Evolutionary conservation across 2,329 filamentous ascomycete species (phyloP), one percentile per base, ranked within the genome.

Genomic region (Aspergillus caelatus): DNA sequence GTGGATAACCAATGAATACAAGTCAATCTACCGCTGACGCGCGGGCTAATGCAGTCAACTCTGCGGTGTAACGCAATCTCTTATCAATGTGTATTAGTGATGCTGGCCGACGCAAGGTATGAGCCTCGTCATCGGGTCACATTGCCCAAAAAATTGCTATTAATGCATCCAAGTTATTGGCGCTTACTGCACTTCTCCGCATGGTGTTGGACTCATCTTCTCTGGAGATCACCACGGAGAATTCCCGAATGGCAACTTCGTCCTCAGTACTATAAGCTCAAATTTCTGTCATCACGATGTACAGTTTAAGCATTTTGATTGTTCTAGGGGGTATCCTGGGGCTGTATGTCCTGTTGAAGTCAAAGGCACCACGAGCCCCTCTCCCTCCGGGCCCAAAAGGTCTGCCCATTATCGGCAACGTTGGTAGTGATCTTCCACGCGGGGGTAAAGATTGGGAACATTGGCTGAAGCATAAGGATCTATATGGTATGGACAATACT

Each of bases 361-460:
- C 48, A 21, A 52, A 23, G 28, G n/a, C 48, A 7, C 10, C 19
- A n/a, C 26, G n/a, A 30, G 26, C 26, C 8, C 48, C 16, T n/a
- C 48, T 39, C 14, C 84, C 83, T 0, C 84, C 83, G 1, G 84
- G 84, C 0, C 84, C 84, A 0, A 82, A 77, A 50, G 77, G 76
- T 0, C 66, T 81, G 1, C 82, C 81, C 0, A 36, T 86, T 0
- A 52, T 86, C 7, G 84, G 84, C 1, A 86, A 85, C 62, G 62
- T 85, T 16, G 65, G 67, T 1, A 55, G 30, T 1, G 82, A 85
- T 61, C 70, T 86, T 6, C 83, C 83, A 0, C 66, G 74, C 23
- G 75, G 73, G 1, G 68, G 69, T 46, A 72, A 75, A 5, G 78
- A 80, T 52, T 78, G 71, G 68, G 67, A 75, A 19, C 76, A 82